Conservation (phyloP, 163 green algal species). For the Chlamydomonas reinhardtii region DNA sequence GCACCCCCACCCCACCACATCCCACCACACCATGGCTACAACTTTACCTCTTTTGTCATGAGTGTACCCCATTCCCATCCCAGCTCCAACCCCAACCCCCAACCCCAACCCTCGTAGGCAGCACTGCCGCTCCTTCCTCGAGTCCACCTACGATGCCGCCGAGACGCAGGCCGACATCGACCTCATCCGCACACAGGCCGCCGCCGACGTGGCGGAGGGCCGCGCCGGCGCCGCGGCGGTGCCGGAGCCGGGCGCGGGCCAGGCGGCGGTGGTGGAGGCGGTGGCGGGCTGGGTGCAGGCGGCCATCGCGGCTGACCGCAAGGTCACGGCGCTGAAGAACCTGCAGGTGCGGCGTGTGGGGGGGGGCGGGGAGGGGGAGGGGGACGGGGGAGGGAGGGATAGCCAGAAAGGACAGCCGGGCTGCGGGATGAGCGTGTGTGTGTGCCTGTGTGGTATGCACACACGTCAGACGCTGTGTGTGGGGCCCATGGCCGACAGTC, state of each 20-base stretch:
- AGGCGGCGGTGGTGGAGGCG: constrained; percentile 72
- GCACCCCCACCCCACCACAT: no score
- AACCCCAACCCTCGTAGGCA: neutral
- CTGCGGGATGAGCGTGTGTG: no score
- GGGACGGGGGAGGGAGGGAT: neutral
- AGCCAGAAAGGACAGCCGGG: no score
- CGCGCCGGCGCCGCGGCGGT: constrained; percentile 47
- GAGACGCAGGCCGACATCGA: constrained; percentile 71
- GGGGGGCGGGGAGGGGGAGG: no score
- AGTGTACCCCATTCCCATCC: no score
- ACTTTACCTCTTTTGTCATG: no score
- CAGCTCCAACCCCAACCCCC: no score
- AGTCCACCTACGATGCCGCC: constrained; percentile 61
- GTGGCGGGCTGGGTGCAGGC: constrained; percentile 73
- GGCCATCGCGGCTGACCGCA: constrained; percentile 88
- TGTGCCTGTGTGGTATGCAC: no score
- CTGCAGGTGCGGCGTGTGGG: constrained; percentile 73
- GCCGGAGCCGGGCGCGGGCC: constrained; percentile 27
- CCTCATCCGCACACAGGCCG: constrained; percentile 51
- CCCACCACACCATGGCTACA: no score
- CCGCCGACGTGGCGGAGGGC: constrained; percentile 39
- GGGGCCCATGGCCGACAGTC: no score
- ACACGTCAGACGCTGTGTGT: no score
- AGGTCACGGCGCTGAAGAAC: constrained; percentile 75
- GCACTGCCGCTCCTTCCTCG: constrained; percentile 69